A percentile compares a stretch with the other conserved stretches of the same genome.
Evolutionary conservation across 2,329 filamentous ascomycete genomes (phyloP).

Genomic region (Ophiostoma piceae): DNA sequence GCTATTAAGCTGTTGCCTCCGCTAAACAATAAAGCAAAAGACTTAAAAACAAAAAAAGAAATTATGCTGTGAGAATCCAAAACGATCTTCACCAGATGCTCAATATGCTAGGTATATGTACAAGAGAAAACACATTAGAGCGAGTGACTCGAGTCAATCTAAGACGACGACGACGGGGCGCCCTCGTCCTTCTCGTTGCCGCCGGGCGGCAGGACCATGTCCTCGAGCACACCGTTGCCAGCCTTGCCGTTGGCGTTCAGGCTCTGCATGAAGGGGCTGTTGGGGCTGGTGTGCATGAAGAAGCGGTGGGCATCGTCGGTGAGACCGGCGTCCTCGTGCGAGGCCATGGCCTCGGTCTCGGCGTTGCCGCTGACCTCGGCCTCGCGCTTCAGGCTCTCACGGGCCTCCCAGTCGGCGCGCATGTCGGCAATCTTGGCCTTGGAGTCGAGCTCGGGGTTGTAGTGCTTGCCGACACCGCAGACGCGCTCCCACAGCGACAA

Average conservation of each 20-base stretch:
- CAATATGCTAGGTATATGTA: conserved; percentile 1
- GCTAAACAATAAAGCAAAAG: background rate
- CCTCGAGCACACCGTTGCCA: conserved; percentile 23
- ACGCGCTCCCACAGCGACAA: conserved; percentile 83
- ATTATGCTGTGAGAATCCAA: no score
- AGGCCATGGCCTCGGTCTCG: conserved; percentile 33
- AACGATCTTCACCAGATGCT: background rate
- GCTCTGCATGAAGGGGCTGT: conserved; percentile 24
- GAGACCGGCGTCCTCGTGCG: conserved; percentile 47
- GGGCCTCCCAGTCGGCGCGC: conserved; percentile 56
- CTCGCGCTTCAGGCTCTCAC: conserved; percentile 43
- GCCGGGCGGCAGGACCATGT: conserved; percentile 17
- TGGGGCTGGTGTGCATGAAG: conserved; percentile 40
- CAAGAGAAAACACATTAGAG: background rate
- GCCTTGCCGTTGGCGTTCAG: conserved; percentile 18
- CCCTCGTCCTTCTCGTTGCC: conserved; percentile 17
- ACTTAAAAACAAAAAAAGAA: background rate
- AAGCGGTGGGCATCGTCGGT: conserved; percentile 51
- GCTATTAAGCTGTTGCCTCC: background rate
- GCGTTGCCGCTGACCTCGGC: conserved; percentile 43
- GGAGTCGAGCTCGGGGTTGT: conserved; percentile 78
- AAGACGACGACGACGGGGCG: background rate
- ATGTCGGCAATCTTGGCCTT: conserved; percentile 81
- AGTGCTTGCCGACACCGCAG: conserved; percentile 71
- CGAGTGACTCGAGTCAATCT: conserved; percentile 4